Percentiles rank a stretch among this genome's conserved stretches.
Conservation (phyloP, 345 rosid species). For the Eucalyptus albens region DNA sequence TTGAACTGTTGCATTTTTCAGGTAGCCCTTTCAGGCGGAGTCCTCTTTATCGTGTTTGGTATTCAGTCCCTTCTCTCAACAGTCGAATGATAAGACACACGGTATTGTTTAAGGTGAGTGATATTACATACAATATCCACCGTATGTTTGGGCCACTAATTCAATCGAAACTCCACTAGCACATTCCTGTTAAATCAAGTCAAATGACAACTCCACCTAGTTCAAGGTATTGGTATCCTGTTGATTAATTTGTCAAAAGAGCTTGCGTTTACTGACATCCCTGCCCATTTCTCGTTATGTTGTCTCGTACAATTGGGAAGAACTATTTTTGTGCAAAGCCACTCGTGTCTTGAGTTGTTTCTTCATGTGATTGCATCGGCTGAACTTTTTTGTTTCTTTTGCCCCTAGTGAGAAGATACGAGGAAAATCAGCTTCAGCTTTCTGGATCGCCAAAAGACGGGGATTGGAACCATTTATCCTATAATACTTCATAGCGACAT, state of each 20-base stretch:
- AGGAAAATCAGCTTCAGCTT: background rate
- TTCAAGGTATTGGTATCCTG: background rate
- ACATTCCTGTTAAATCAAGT: background rate
- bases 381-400: background rate
- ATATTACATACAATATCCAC: background rate
- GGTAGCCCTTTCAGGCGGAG: constrained; percentile 89
- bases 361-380: background rate
- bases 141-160: background rate
- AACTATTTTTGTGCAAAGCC: background rate
- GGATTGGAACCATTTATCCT: background rate
- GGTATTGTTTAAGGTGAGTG: background rate
- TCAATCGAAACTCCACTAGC: background rate
- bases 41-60: constrained; percentile 81
- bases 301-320: background rate
- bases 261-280: background rate
- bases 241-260: background rate
- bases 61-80: constrained; percentile 78
- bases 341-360: background rate
- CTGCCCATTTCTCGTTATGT: background rate
- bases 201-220: background rate
- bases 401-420: background rate
- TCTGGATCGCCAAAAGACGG: background rate
- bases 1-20: constrained; percentile 16
- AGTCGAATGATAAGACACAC: constrained; percentile 12
- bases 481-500: background rate